Conservation (phyloP, 2,329 filamentous ascomycete genomes). For the Colletotrichum endophyticum region DNA sequence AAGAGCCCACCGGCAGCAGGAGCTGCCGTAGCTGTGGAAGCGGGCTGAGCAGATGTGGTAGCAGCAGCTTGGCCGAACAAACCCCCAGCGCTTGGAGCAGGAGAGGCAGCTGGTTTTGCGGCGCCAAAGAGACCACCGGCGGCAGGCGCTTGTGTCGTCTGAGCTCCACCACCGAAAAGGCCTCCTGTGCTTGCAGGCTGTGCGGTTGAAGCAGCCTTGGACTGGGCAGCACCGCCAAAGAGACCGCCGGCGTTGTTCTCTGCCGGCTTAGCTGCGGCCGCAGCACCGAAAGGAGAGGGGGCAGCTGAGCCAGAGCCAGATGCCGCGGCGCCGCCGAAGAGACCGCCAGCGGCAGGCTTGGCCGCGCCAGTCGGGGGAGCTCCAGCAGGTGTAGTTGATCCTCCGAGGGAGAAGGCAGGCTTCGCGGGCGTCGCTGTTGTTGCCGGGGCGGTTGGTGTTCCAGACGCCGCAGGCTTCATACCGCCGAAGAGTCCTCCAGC, state of each 20-base stretch:
- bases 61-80: conserved; percentile 20
- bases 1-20: conserved; percentile 37
- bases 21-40: conserved; percentile 26
- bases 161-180: conserved; percentile 13
- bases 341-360: conserved; percentile 32
- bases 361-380: conserved; percentile 49
- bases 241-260: conserved; percentile 25
- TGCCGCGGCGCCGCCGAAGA: conserved; percentile 32
- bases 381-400: conserved; percentile 61
- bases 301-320: conserved; percentile 12
- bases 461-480: conserved; percentile 5
- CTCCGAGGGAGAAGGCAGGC: conserved; percentile 48
- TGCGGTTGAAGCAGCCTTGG: conserved; percentile 27
- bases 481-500: conserved; percentile 14
- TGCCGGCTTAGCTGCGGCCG: conserved; percentile 3
- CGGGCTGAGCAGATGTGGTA: conserved; percentile 27
- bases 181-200: conserved; percentile 22
- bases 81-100: conserved; percentile 7
- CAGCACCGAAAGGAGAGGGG: conserved; percentile 14
- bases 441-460: conserved; percentile 10
- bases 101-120: conserved; percentile 1
- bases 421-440: conserved; percentile 49
- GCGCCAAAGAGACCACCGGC: conserved; percentile 27
- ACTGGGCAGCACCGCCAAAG: conserved; percentile 33
- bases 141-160: conserved; percentile 12